These are phyloP conservation scores for Talaromyces wortmannii DNA, from an alignment of 495 filamentous ascomycete species.

Conservation along the genomic window DNA sequence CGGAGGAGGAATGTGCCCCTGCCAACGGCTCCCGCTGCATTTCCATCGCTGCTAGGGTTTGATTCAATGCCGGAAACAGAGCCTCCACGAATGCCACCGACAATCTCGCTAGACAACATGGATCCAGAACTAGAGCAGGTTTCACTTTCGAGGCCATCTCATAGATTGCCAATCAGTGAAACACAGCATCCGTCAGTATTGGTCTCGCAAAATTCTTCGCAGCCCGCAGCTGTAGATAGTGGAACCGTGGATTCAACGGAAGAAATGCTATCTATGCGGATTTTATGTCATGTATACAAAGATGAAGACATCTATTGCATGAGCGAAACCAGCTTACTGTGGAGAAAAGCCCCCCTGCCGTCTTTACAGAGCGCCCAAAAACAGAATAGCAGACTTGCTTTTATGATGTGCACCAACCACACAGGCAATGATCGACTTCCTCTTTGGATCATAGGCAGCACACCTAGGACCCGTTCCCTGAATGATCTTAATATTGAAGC, in stretches of 20 bases:
- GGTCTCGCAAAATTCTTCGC: background rate
- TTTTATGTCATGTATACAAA: conserved; percentile 9
- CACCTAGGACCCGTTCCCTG: conserved; percentile 10
- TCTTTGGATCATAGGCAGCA: conserved; percentile 16
- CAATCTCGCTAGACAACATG: background rate
- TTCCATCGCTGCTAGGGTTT: background rate
- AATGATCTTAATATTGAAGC: conserved; percentile 6
- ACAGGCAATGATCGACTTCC: conserved; percentile 14
- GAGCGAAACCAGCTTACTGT: conserved; percentile 18
- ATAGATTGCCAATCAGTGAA: background rate
- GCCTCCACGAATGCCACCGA: background rate
- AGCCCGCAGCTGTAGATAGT: background rate
- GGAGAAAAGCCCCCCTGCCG: conserved; percentile 11
- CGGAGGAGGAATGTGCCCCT: background rate
- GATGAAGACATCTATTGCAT: conserved; percentile 19
- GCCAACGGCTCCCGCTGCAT: background rate
- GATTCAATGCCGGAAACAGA: background rate
- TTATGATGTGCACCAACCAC: conserved; percentile 13
- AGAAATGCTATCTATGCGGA: conserved; percentile 8
- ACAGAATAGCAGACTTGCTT: conserved; percentile 11
- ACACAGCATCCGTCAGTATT: background rate
- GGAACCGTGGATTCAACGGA: background rate
- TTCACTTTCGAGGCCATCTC: background rate
- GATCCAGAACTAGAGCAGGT: background rate
- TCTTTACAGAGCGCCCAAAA: conserved; percentile 8